Percentiles rank a stretch among this genome's conserved stretches.
phyloP scores from a whole-genome alignment of 345 rosid species.

The Acer saccharum region DNA sequence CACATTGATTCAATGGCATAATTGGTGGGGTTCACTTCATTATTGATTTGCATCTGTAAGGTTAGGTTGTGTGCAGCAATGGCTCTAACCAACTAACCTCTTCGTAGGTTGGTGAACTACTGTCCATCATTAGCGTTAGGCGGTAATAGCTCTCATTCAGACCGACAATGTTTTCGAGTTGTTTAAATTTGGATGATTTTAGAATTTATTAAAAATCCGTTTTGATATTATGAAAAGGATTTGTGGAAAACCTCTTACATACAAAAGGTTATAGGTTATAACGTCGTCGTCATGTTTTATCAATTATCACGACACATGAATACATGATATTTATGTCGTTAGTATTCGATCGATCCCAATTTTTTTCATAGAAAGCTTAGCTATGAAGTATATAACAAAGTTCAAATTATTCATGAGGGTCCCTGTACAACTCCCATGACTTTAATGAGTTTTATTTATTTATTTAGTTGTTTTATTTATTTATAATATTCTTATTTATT shows the following conservation, averaged over 20 bases:
- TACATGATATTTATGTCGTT: too few relatives aligned
- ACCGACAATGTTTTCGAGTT: too few relatives aligned
- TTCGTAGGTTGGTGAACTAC: background rate
- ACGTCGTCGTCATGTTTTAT: too few relatives aligned
- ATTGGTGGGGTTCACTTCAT: constrained; percentile 14
- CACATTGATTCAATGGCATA: background rate
- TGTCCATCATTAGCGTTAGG: too few relatives aligned
- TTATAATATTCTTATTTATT: background rate
- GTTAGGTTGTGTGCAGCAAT: background rate
- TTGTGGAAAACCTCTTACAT: too few relatives aligned
- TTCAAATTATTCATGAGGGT: background rate
- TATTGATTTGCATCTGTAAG: background rate
- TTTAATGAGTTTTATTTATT: background rate
- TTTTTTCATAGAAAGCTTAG: background rate
- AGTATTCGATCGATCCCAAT: too few relatives aligned
- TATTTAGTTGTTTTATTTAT: background rate
- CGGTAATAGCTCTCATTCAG: too few relatives aligned
- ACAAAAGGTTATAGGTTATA: too few relatives aligned
- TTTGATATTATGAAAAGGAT: too few relatives aligned
- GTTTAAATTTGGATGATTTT: too few relatives aligned
- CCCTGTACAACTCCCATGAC: background rate
- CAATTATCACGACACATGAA: too few relatives aligned
- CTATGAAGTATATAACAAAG: background rate
- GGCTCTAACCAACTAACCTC: background rate
- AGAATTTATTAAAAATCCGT: too few relatives aligned